Evolutionary conservation across 164 flowering plant species (phyloP), one percentile per base, ranked within the genome.

Genomic region (Cinnamomum micranthum): DNA sequence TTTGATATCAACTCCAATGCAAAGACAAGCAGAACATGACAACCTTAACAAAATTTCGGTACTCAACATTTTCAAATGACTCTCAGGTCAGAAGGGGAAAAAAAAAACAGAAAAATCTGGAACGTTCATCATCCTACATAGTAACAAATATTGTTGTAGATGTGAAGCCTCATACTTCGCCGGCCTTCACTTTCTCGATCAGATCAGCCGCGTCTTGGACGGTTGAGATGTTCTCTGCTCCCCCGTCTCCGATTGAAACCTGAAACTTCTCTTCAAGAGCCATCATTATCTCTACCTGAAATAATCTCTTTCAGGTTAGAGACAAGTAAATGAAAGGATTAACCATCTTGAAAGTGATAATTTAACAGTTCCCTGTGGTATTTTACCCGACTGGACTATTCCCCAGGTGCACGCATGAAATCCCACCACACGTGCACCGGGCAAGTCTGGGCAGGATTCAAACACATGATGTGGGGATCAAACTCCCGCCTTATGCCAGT

Each of bases 181-280:
- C 80, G 7, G 85, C 76, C 84, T 82, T 88, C 76, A 85, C 84
- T 79, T 81, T 88, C 82, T 89, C 87, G 14, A 90, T 85, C 69
- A 90, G 73, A 77, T 90, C 88, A 0, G 91, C 93, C 14, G 93
- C 93, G 41, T 90, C 93, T 81, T 88, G 93, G 73, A 90, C 93
- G 19, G 89, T 90, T 11, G 86, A 72, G 47, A 90, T 81, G 79
- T 81, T 85, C 82, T 90, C 86, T 1, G 91, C 93, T 20, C 87
- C 88, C 0, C 74, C 85, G 79, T 87, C 90, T 55, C 90, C 91
- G 47, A 90, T 79, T 1, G 89, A 84, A 47, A 89, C 89, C 47
- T 80, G 86, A 72, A 89, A 89, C 50, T 79, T 82, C 76, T 89
- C 93, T 71, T 89, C 93, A 80, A 89, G 71, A 20, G 89, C 87